A percentile compares a stretch with the other conserved stretches of the same genome.
Evolutionary conservation across 108 stramenopile genomes (phyloP).

Genomic region (Schizochytrium sp.): DNA sequence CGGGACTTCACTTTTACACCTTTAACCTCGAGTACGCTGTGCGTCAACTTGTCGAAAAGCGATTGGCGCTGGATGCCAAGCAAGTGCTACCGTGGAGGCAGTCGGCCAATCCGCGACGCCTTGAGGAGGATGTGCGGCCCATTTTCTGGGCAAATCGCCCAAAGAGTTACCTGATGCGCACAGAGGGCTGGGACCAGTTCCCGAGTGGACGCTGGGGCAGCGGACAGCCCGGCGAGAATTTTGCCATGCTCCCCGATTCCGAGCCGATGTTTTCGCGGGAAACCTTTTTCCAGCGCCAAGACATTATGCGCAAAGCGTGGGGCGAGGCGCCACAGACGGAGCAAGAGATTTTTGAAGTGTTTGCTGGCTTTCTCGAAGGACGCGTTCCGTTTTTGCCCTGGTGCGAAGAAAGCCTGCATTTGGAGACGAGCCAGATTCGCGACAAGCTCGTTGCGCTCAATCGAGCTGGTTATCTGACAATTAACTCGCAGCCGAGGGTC

Average conservation of each 20-base stretch:
- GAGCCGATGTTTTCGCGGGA: conserved; percentile 21
- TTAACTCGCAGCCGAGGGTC: conserved; percentile 86
- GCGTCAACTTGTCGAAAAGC: conserved; percentile 49
- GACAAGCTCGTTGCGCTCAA: conserved; percentile 67
- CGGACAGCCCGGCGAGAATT: conserved; percentile 26
- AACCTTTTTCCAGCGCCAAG: conserved; percentile 63
- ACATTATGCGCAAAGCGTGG: conserved; percentile 75
- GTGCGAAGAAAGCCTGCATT: conserved; percentile 86
- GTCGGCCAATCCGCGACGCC: conserved; percentile 56
- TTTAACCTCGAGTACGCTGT: conserved; percentile 80
- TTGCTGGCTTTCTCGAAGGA: conserved; percentile 80
- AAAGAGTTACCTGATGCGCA: conserved; percentile 78
- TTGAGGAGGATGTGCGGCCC: conserved; percentile 77
- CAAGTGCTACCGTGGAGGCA: conserved; percentile 65
- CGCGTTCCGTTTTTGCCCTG: conserved; percentile 79
- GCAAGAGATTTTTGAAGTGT: conserved; percentile 79
- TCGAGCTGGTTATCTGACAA: conserved; percentile 74
- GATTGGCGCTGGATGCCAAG: background rate
- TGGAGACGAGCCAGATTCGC: conserved; percentile 75
- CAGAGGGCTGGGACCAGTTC: conserved; percentile 92
- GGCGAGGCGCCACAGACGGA: conserved; percentile 65
- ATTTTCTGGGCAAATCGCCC: conserved; percentile 97
- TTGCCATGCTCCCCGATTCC: background rate
- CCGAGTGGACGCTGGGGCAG: conserved; percentile 91
- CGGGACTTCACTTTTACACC: conserved; percentile 90